These are phyloP conservation scores for Rosa rugosa DNA, from an alignment of 306 rosid genomes.

Conservation along the genomic window DNA sequence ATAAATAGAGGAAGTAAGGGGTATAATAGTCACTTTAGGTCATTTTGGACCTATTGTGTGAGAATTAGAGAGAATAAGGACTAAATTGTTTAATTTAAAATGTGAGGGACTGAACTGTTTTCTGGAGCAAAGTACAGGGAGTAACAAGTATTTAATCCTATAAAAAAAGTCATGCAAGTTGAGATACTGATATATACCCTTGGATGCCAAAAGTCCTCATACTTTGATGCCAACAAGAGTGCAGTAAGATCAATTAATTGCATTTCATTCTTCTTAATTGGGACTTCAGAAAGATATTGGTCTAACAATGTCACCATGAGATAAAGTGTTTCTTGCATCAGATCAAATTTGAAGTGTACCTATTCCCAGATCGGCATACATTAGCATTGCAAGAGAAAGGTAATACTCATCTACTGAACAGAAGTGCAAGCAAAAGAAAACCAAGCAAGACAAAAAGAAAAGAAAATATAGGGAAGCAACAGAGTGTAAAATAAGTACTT, in stretches of 20 bases:
- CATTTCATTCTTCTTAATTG: slow-evolving; percentile 60
- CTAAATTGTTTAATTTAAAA: no score
- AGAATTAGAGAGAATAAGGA: no score
- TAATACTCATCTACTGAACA: slow-evolving; percentile 9
- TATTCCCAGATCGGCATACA: slow-evolving; percentile 30
- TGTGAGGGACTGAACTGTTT: no score
- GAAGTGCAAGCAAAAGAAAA: background rate
- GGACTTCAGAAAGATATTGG: slow-evolving; percentile 73
- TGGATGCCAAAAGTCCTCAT: slow-evolving; percentile 96
- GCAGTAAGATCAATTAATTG: slow-evolving; percentile 95
- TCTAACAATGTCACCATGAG: slow-evolving; percentile 72
- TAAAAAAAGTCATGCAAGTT: background rate
- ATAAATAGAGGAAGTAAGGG: no score
- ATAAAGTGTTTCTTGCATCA: slow-evolving; percentile 88
- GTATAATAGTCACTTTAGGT: no score
- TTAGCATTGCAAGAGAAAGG: slow-evolving; percentile 25
- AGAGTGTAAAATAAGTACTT: slow-evolving; percentile 44
- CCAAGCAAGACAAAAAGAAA: background rate
- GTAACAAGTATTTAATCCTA: no score
- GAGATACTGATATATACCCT: slow-evolving; percentile 42
- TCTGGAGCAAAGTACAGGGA: no score
- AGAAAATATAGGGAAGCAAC: slow-evolving; percentile 13
- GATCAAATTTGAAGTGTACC: slow-evolving; percentile 87
- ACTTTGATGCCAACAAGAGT: slow-evolving; percentile 83
- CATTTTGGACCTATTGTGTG: no score